Evolutionary conservation across 768 basidiomycete genomes (phyloP), one percentile per base, ranked within the genome.

Genomic region (Suillus ampliporus): DNA sequence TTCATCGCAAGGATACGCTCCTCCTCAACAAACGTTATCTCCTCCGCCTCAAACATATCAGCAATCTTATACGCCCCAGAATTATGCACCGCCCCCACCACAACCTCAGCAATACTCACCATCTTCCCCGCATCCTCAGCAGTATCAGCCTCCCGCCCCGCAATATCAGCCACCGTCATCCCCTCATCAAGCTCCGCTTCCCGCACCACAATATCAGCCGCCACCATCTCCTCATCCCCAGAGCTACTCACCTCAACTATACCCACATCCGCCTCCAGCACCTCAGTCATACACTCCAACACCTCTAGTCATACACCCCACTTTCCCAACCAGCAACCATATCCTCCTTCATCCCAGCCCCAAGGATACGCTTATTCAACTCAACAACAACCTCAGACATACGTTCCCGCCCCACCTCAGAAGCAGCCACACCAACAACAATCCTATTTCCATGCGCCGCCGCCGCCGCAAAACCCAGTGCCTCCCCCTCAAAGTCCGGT

Each of bases 141-240:
- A 64, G 52, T 64, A 68, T 50, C 68, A 62, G 26, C 50, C 38
- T 44, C 65, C 61, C 44, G 64, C 4, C 53, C 67, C 11, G 70
- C 50, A 51, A 35, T 51, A 51, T 34, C 50, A 51, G 19, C 34
- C 31, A n/a, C 11, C 52, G 68, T 69, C 21, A 82, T 80, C 69
- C 78, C 79, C 1, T 64, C 76, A 47, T 79, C 80, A 31, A 31
- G 63, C 65, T 54, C 63, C 19, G n/a, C 50, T 26, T 44, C 62
- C 58, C 38, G 64, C 5, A 54, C 67, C 11, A 71, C 50, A 51
- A 35, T 51, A 51, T 34, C 50, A 51, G 19, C 34, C 31, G 19
- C 11, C 52, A 68, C 71, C 21, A 82, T 80, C 69, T 78, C 79
- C 1, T 64, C 76, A 47, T 79, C 80, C 38, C 43, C 65, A 46